Conservation (phyloP, 192 early-diverging fungal genomes). For the Phlyctochytrium bullatum region DNA sequence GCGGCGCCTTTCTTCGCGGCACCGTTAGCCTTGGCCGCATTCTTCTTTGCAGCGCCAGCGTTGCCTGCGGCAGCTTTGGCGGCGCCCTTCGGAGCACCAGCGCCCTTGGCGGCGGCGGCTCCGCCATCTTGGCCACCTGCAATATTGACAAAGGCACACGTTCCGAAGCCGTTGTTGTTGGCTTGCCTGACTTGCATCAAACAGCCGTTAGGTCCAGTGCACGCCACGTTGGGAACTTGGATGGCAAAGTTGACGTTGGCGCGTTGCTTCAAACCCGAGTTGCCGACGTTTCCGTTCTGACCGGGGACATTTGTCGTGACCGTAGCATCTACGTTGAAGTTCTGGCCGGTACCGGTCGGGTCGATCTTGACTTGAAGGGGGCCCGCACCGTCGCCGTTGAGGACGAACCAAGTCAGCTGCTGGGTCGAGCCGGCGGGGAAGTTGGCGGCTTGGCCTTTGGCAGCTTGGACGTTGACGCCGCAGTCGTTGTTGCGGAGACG, state of each 20-base stretch:
- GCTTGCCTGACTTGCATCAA: constrained; percentile 9
- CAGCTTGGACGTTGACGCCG: neutral
- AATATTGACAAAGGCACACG: too few species aligned
- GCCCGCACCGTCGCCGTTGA: constrained; percentile 23
- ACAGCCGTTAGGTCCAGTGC: constrained; percentile 6
- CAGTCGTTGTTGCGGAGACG: neutral
- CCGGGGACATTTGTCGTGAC: constrained; percentile 11
- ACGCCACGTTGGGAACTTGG: constrained; percentile 1
- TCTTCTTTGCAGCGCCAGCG: neutral
- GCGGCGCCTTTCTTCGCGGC: neutral
- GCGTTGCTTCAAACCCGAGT: neutral
- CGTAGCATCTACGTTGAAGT: neutral
- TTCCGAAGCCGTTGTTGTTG: neutral
- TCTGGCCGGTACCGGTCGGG: neutral
- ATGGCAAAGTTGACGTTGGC: neutral
- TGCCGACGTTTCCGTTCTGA: constrained; percentile 1
- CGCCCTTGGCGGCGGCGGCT: neutral
- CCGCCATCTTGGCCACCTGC: too few species aligned
- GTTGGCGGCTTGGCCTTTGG: neutral
- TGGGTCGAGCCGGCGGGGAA: constrained; percentile 6
- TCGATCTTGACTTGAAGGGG: constrained; percentile 1
- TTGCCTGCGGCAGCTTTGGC: too few species aligned
- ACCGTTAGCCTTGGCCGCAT: too few species aligned
- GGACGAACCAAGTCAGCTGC: constrained; percentile 12
- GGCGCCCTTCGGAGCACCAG: neutral